A percentile compares a stretch with the other conserved stretches of the same genome.
Conservation (phyloP, 2,329 filamentous ascomycete genomes). For the Sarocladium kiliense region DNA sequence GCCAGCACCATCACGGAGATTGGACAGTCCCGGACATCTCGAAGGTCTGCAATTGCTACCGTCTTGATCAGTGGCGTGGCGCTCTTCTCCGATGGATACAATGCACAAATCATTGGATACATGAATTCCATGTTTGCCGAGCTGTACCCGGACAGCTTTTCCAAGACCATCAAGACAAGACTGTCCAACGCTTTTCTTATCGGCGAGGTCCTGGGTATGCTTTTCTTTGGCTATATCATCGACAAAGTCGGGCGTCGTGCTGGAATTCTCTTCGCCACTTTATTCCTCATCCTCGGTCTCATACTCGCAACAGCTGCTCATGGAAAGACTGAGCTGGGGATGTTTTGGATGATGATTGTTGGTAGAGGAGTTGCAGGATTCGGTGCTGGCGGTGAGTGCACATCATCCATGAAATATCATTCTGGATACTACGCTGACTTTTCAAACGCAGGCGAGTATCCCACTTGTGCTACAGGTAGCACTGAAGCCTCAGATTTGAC, state of each 20-base stretch:
- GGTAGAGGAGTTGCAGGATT: slow-evolving; percentile 42
- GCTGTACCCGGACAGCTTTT: slow-evolving; percentile 27
- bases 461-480: slow-evolving; percentile 21
- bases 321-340: slow-evolving; percentile 34
- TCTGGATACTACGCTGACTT: no score
- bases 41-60: slow-evolving; percentile 9
- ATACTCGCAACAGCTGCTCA: slow-evolving; percentile 38
- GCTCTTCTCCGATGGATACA: slow-evolving; percentile 28
- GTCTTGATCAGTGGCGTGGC: slow-evolving; percentile 25
- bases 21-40: slow-evolving; percentile 4
- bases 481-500: slow-evolving; percentile 24
- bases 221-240: slow-evolving; percentile 34
- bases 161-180: slow-evolving; percentile 27
- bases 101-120: slow-evolving; percentile 27
- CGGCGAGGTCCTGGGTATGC: slow-evolving; percentile 35
- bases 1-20: not conserved
- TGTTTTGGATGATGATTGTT: slow-evolving; percentile 47
- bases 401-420: no score
- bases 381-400: slow-evolving; percentile 30
- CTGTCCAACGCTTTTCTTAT: slow-evolving; percentile 34
- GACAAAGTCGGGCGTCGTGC: slow-evolving; percentile 40
- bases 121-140: slow-evolving; percentile 26
- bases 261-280: slow-evolving; percentile 38
- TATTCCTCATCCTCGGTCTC: slow-evolving; percentile 40
- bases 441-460: slow-evolving; percentile 22